phyloP scores from a whole-genome alignment of 2,329 filamentous ascomycete species.

The Aspergillus quadrilineatus region DNA sequence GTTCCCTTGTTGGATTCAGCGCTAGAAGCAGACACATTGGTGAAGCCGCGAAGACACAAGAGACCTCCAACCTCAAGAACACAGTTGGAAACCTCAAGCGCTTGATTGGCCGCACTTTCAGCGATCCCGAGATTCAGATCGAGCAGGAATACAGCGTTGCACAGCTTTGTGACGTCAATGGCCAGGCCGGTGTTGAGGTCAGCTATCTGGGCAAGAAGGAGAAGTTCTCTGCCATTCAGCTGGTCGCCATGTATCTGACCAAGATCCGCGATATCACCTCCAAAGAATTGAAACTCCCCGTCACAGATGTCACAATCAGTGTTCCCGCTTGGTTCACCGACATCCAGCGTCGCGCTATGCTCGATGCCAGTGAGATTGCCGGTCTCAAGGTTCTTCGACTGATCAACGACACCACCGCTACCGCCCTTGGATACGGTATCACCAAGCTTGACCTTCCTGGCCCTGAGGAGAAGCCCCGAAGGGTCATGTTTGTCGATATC shows the following conservation, averaged over 20 bases:
- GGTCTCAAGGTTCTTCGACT: slow-evolving; percentile 88
- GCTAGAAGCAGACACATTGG: slow-evolving; percentile 92
- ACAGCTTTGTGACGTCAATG: slow-evolving; percentile 82
- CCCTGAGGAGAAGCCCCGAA: slow-evolving; percentile 85
- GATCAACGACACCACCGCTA: slow-evolving; percentile 97
- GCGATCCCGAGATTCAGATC: slow-evolving; percentile 87
- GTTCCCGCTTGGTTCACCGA: slow-evolving; percentile 98
- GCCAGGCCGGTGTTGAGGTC: slow-evolving; percentile 93
- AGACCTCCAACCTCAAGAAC: slow-evolving; percentile 99
- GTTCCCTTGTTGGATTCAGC: slow-evolving; percentile 91
- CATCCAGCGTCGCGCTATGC: slow-evolving; percentile 79
- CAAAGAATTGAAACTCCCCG: slow-evolving; percentile 83
- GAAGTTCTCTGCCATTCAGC: slow-evolving; percentile 89
- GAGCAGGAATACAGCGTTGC: slow-evolving; percentile 91
- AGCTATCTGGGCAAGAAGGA: slow-evolving; percentile 92
- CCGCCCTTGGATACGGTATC: slow-evolving; percentile 94
- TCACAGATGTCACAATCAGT: slow-evolving; percentile 89
- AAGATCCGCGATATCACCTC: slow-evolving; percentile 89
- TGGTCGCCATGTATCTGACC: slow-evolving; percentile 91
- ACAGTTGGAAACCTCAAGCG: slow-evolving; percentile 91
- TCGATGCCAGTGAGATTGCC: slow-evolving; percentile 91
- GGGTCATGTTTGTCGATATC: slow-evolving; percentile 90
- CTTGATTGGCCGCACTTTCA: slow-evolving; percentile 80
- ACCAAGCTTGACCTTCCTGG: slow-evolving; percentile 91
- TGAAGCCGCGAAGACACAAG: slow-evolving; percentile 95